These are phyloP conservation scores for Rhizomucor pusillus DNA, from an alignment of 371 early-diverging fungal species.

Conservation along the genomic window DNA sequence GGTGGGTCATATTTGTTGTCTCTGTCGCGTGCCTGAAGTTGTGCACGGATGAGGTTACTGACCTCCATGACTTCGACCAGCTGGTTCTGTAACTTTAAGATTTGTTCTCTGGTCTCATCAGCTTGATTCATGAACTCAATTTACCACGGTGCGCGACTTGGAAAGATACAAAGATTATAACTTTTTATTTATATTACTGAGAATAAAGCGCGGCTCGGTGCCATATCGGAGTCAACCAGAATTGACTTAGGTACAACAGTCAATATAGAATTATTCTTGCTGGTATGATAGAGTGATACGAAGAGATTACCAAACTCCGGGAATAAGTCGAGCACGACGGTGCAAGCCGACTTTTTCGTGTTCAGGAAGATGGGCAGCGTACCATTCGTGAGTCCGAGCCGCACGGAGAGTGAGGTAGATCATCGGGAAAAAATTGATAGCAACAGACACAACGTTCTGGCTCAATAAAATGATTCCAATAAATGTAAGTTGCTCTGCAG, in stretches of 20 bases:
- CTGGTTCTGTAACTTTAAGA: not conserved
- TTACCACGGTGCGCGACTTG: constrained; percentile 7
- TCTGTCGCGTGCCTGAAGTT: not conserved
- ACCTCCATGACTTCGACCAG: not conserved
- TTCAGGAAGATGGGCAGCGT: constrained; percentile 7
- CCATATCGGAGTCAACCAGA: too few species aligned
- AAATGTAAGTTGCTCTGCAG: constrained; percentile 21
- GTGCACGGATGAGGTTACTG: too few species aligned
- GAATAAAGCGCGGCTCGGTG: constrained; percentile 8
- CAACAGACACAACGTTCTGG: constrained; percentile 21
- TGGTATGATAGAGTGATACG: too few species aligned
- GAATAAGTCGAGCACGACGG: constrained; percentile 17
- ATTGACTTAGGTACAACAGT: too few species aligned
- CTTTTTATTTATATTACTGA: constrained; percentile 1
- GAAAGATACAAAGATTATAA: constrained; percentile 1
- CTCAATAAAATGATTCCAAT: constrained; percentile 20
- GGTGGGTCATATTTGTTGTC: not conserved
- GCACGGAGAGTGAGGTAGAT: constrained; percentile 26
- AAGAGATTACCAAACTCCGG: constrained; percentile 20
- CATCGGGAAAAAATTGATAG: constrained; percentile 21
- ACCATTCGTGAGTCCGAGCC: constrained; percentile 22
- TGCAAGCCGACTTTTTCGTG: constrained; percentile 7
- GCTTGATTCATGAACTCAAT: not conserved
- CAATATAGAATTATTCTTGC: too few species aligned
- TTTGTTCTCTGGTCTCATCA: not conserved